Evolutionary conservation across 768 basidiomycete genomes (phyloP).

Genomic region (Fibroporia radiculosa): DNA sequence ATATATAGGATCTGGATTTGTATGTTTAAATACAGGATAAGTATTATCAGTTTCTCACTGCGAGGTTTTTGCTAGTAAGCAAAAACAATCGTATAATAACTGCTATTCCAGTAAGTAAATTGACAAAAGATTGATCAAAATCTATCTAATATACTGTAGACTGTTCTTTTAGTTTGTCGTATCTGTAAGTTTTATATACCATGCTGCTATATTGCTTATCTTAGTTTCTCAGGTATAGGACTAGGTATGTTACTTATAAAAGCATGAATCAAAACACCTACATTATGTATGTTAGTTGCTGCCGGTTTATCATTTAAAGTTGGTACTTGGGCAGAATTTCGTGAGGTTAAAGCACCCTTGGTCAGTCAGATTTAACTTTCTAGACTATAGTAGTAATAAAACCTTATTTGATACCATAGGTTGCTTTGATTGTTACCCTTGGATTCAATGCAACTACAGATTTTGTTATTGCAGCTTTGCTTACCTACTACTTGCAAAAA

Average conservation of each 20-base stretch:
- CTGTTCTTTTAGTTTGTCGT: background rate
- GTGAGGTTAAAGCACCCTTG: background rate
- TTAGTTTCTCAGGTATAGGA: slow-evolving; percentile 1
- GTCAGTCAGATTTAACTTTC: background rate
- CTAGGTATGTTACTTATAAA: slow-evolving; percentile 1
- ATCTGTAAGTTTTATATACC: background rate
- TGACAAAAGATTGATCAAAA: background rate
- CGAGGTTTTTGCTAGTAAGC: no score
- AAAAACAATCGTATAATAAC: background rate
- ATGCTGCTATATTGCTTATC: background rate
- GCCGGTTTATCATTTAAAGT: background rate
- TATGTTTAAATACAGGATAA: no score
- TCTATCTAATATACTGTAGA: background rate
- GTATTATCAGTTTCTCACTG: no score
- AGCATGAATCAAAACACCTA: background rate
- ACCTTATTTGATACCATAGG: background rate
- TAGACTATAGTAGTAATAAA: background rate
- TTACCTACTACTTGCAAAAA: slow-evolving; percentile 4
- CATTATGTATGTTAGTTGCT: background rate
- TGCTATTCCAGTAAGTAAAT: slow-evolving; percentile 1
- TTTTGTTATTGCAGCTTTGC: background rate
- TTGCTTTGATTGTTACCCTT: slow-evolving; percentile 2
- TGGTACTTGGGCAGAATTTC: background rate
- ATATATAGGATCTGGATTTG: no score
- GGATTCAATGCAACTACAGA: slow-evolving; percentile 3